Conservation (phyloP, 2,329 filamentous ascomycete genomes). For the Fusarium camptoceras region DNA sequence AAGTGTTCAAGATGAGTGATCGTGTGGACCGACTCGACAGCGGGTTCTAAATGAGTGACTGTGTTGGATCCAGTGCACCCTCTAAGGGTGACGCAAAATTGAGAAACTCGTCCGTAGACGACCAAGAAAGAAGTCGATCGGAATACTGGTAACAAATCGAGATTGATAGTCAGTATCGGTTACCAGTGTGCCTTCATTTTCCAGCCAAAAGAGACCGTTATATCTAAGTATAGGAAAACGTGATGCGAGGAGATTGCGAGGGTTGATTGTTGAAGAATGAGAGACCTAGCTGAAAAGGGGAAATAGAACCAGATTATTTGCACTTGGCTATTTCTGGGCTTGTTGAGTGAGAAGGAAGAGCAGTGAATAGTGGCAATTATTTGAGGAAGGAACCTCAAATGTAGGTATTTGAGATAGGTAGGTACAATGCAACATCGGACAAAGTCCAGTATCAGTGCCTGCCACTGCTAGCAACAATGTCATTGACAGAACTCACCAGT, state of each 20-base stretch:
- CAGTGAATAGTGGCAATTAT: not conserved
- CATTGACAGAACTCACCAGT: not conserved
- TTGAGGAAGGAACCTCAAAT: not conserved
- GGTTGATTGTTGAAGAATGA: not conserved
- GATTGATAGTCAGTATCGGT: constrained; percentile 1
- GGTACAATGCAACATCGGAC: not conserved
- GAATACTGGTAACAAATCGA: not conserved
- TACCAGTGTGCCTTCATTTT: constrained; percentile 8
- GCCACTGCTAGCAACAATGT: constrained; percentile 9
- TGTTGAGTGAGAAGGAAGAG: not conserved
- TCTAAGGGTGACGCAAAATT: constrained; percentile 11
- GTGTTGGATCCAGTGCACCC: not conserved
- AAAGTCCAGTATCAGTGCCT: not conserved
- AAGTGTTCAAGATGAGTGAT: not conserved
- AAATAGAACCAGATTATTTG: not conserved
- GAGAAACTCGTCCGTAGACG: not conserved
- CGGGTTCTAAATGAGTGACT: not conserved
- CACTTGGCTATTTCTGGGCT: not conserved
- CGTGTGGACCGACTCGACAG: not conserved
- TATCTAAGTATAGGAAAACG: constrained; percentile 1
- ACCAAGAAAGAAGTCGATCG: not conserved
- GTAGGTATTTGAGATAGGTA: not conserved
- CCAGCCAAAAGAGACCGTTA: constrained; percentile 9
- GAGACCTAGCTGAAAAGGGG: not conserved
- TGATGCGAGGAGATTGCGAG: not conserved